A percentile compares a stretch with the other conserved stretches of the same genome.
phyloP scores from a whole-genome alignment of 164 flowering plant species.

The Warburgia ugandensis region DNA sequence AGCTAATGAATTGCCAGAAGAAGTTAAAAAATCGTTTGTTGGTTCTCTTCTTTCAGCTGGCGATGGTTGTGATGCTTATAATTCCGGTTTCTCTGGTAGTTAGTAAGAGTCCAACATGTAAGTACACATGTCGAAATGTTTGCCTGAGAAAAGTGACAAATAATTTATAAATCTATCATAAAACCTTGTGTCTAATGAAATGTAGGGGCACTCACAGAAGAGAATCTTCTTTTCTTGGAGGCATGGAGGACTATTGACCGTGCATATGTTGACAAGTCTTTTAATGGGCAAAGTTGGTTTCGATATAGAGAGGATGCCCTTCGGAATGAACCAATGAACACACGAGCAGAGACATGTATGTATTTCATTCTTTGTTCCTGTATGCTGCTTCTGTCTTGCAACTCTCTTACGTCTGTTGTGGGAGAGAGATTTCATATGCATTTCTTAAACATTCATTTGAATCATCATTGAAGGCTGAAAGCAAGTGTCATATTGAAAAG shows the following conservation, averaged over 20 bases:
- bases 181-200: conserved; percentile 1
- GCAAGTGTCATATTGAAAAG: too few species aligned
- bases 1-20: conserved; percentile 21
- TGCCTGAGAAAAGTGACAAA: background rate
- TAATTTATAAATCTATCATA: background rate
- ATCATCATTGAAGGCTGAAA: too few species aligned
- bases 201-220: conserved; percentile 87
- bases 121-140: conserved; percentile 20
- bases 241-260: conserved; percentile 97
- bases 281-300: conserved; percentile 98
- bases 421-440: background rate
- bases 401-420: background rate
- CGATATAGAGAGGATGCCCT: conserved; percentile 89
- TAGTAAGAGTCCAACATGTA: conserved; percentile 54
- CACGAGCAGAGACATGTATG: conserved; percentile 86
- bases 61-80: conserved; percentile 43
- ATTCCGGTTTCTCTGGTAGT: conserved; percentile 45
- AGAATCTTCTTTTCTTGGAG: conserved; percentile 90
- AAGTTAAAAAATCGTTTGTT: conserved; percentile 25
- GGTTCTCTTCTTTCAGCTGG: conserved; percentile 26
- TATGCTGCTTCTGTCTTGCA: conserved; percentile 1
- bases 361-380: conserved; percentile 2
- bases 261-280: conserved; percentile 86
- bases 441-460: too few species aligned
- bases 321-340: conserved; percentile 91